Percentiles rank a stretch among this genome's conserved stretches.
phyloP scores from a whole-genome alignment of 2,329 filamentous ascomycete species.

The Calonectria hongkongensis region DNA sequence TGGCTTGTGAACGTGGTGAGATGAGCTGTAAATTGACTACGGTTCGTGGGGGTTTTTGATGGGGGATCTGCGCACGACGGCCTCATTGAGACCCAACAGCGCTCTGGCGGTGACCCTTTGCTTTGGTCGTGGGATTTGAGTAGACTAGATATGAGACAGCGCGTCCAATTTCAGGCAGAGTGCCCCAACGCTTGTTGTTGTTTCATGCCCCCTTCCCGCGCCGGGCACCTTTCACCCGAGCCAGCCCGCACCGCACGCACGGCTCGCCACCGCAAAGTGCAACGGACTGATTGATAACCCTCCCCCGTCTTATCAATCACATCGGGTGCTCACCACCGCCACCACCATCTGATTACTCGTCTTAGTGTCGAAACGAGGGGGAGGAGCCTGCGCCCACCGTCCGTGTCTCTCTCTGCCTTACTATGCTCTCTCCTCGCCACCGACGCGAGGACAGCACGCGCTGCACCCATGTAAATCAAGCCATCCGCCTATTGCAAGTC shows the following conservation, averaged over 20 bases:
- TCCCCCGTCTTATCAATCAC: constrained; percentile 6
- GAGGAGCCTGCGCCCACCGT: not conserved
- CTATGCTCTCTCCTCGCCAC: not conserved
- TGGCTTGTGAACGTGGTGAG: constrained; percentile 11
- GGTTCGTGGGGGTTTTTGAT: constrained; percentile 12
- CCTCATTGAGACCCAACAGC: not conserved
- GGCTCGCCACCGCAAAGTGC: not conserved
- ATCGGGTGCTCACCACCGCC: not conserved
- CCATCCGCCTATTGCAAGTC: not conserved
- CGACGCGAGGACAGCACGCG: not conserved
- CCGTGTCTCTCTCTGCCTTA: not conserved
- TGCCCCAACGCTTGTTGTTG: not conserved
- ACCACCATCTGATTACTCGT: not conserved
- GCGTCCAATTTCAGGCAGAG: not conserved
- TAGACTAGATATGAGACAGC: not conserved
- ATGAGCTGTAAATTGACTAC: not conserved
- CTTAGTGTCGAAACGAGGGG: not conserved
- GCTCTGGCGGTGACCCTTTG: not conserved
- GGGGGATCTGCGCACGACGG: constrained; percentile 1
- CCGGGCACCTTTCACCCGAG: constrained; percentile 3
- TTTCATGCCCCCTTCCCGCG: not conserved
- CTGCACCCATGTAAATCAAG: constrained; percentile 11
- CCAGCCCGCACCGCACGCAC: not conserved
- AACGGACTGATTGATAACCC: constrained; percentile 25
- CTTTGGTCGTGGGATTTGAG: not conserved